Percentiles rank a stretch among this genome's conserved stretches.
Conservation (phyloP, 2,329 filamentous ascomycete species). For the Bipolaris zeicola region DNA sequence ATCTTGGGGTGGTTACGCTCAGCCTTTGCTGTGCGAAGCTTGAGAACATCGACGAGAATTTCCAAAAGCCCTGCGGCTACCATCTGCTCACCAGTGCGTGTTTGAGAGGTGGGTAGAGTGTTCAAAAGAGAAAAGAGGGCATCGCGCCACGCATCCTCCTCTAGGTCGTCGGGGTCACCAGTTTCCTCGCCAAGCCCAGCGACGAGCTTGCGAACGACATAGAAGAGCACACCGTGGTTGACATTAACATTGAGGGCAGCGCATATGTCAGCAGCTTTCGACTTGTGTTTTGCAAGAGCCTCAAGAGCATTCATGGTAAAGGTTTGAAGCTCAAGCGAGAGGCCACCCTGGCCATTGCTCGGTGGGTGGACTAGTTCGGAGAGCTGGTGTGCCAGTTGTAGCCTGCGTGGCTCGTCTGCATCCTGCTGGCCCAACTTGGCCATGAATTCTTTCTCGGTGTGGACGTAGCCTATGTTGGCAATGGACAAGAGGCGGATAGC, state of each 20-base stretch:
- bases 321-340: conserved; percentile 80
- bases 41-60: conserved; percentile 86
- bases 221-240: conserved; percentile 93
- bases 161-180: conserved; percentile 60
- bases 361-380: conserved; percentile 89
- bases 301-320: conserved; percentile 82
- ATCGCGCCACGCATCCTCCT: conserved; percentile 89
- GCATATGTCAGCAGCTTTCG: conserved; percentile 79
- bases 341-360: conserved; percentile 67
- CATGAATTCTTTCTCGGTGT: conserved; percentile 79
- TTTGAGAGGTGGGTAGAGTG: conserved; percentile 73
- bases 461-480: conserved; percentile 88
- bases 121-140: conserved; percentile 86
- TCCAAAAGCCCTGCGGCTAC: conserved; percentile 88
- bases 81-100: conserved; percentile 79
- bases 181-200: conserved; percentile 69
- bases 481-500: conserved; percentile 84
- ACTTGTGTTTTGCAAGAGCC: conserved; percentile 78
- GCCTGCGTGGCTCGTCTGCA: conserved; percentile 82
- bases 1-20: conserved; percentile 83
- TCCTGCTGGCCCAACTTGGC: conserved; percentile 87
- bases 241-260: conserved; percentile 93
- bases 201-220: conserved; percentile 88
- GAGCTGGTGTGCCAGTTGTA: conserved; percentile 90
- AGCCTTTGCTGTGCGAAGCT: conserved; percentile 78